Evolutionary conservation across 83 land plant species (phyloP).

Genomic region (Diphasiastrum complanatum): DNA sequence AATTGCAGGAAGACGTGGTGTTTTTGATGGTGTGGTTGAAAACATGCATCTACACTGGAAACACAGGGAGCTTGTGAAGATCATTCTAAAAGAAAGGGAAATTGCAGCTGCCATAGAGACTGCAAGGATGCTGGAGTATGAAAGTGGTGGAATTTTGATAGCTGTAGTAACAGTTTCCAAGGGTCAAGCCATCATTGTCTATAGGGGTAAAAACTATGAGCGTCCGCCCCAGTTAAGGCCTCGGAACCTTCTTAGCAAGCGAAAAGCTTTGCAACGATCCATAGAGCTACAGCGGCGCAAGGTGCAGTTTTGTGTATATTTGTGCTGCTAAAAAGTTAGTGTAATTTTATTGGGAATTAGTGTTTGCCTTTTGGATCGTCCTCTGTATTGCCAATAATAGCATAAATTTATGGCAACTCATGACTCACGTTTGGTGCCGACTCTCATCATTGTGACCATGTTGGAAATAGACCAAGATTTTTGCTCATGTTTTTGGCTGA

Average conservation of each 20-base stretch:
- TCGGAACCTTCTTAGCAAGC: slow-evolving; percentile 75
- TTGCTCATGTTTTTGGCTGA: too few relatives aligned
- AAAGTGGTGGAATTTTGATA: slow-evolving; percentile 92
- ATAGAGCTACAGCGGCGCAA: slow-evolving; percentile 77
- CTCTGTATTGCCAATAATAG: too few relatives aligned
- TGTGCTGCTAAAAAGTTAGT: too few relatives aligned
- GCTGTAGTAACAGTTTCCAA: slow-evolving; percentile 69
- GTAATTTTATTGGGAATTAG: too few relatives aligned
- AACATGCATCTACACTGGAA: slow-evolving; percentile 99
- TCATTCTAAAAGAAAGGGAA: slow-evolving; percentile 53
- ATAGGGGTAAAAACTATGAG: slow-evolving; percentile 75
- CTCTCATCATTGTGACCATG: too few relatives aligned
- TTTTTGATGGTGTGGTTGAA: slow-evolving; percentile 91
- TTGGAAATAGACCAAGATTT: too few relatives aligned
- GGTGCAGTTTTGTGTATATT: too few relatives aligned
- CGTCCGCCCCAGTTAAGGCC: slow-evolving; percentile 77
- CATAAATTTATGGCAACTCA: too few relatives aligned
- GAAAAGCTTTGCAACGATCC: slow-evolving; percentile 79
- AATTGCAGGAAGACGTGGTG: slow-evolving; percentile 84
- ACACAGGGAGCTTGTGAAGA: slow-evolving; percentile 84
- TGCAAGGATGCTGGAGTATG: slow-evolving; percentile 76
- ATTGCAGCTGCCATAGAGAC: slow-evolving; percentile 48
- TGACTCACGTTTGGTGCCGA: too few relatives aligned
- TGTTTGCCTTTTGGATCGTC: too few relatives aligned
- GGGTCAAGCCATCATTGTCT: slow-evolving; percentile 77